Conservation (phyloP, 1,139 yeast genomes). For the Blastobotrys proliferans region DNA sequence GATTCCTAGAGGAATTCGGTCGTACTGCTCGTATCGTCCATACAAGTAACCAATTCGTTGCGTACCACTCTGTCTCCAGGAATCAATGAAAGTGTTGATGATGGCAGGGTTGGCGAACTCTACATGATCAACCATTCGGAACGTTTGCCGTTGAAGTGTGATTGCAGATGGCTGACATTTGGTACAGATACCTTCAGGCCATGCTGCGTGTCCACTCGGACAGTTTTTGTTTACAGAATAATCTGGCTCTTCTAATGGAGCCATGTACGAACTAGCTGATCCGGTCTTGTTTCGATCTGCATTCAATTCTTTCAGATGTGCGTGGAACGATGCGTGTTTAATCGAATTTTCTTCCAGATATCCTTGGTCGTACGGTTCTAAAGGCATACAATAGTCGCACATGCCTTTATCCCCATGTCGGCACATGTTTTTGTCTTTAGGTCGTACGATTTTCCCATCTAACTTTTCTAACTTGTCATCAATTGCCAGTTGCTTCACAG, state of each 20-base stretch:
- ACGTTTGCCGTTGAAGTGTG: slow-evolving; percentile 82
- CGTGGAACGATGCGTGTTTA: slow-evolving; percentile 86
- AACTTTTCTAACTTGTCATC: slow-evolving; percentile 66
- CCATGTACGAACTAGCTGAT: slow-evolving; percentile 64
- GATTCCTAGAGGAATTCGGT: slow-evolving; percentile 84
- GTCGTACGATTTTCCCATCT: slow-evolving; percentile 70
- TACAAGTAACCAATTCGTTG: slow-evolving; percentile 85
- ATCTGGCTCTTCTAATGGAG: slow-evolving; percentile 73
- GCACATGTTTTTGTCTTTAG: slow-evolving; percentile 57
- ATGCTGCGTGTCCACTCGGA: slow-evolving; percentile 79
- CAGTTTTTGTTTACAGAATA: slow-evolving; percentile 63
- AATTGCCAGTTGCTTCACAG: slow-evolving; percentile 43
- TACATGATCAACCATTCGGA: slow-evolving; percentile 96
- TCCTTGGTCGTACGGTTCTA: slow-evolving; percentile 88
- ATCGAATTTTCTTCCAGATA: slow-evolving; percentile 73
- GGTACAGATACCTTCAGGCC: slow-evolving; percentile 95
- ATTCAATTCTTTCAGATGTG: slow-evolving; percentile 70
- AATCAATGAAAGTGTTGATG: slow-evolving; percentile 76
- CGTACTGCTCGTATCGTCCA: slow-evolving; percentile 76
- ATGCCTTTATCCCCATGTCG: slow-evolving; percentile 90
- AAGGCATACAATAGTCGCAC: slow-evolving; percentile 96
- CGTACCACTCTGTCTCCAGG: slow-evolving; percentile 85
- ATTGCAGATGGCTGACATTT: slow-evolving; percentile 96
- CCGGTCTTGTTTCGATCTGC: slow-evolving; percentile 64
- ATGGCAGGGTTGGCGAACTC: slow-evolving; percentile 75